Conservation (phyloP, 2,329 filamentous ascomycete genomes). For the Penicillium sp. region DNA sequence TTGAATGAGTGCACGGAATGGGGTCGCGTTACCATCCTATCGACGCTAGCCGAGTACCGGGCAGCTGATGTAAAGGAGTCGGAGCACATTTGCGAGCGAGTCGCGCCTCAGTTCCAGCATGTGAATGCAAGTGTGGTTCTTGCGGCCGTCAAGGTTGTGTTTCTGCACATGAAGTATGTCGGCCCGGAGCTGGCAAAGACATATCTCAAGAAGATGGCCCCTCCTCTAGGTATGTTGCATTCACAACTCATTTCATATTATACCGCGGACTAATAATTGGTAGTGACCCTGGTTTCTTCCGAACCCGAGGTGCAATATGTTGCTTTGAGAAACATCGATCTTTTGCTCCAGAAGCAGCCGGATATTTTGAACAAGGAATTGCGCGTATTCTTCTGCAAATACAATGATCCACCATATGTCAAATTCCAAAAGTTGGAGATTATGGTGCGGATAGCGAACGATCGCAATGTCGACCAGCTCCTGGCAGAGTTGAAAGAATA, state of each 20-base stretch:
- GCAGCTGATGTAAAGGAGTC: conserved; percentile 89
- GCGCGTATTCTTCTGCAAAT: conserved; percentile 99
- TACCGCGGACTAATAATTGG: conserved; percentile 24
- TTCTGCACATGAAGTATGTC: conserved; percentile 88
- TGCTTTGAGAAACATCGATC: conserved; percentile 90
- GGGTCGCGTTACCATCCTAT: conserved; percentile 91
- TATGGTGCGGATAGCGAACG: conserved; percentile 98
- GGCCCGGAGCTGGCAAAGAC: conserved; percentile 75
- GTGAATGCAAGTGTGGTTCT: conserved; percentile 96
- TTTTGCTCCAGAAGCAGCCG: conserved; percentile 91
- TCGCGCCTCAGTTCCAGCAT: conserved; percentile 95
- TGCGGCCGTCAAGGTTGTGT: conserved; percentile 96
- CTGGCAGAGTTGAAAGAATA: conserved; percentile 96
- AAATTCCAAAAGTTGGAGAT: conserved; percentile 98
- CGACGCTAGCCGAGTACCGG: conserved; percentile 84
- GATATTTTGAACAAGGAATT: conserved; percentile 97
- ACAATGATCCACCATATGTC: conserved; percentile 96
- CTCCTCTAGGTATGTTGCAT: conserved; percentile 71
- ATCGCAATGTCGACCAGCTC: conserved; percentile 92
- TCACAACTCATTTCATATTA: neutral
- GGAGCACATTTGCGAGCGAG: conserved; percentile 96
- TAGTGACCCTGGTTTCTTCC: conserved; percentile 92
- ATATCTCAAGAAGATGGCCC: conserved; percentile 98
- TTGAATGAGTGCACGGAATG: conserved; percentile 98
- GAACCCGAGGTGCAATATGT: conserved; percentile 98